Conservation (phyloP, 2,329 filamentous ascomycete species). For the Venturia aucupariae region DNA sequence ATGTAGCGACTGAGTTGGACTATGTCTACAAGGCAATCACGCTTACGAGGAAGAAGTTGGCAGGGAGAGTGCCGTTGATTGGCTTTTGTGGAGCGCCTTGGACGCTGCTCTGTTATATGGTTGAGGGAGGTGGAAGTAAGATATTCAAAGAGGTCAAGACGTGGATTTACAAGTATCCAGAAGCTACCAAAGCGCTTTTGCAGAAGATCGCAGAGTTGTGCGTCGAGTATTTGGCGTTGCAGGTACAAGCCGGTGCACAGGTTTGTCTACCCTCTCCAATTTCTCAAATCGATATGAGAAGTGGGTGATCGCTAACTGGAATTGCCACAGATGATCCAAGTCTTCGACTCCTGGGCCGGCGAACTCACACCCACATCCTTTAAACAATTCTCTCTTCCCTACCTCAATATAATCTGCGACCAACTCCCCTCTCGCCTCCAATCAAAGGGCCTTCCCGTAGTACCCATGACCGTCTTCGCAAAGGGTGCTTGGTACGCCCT, state of each 20-base stretch:
- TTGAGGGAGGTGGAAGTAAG: slow-evolving; percentile 93
- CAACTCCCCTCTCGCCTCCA: slow-evolving; percentile 66
- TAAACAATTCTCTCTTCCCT: slow-evolving; percentile 76
- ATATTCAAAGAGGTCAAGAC: slow-evolving; percentile 90
- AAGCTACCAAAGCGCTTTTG: slow-evolving; percentile 70
- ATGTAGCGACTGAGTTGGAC: slow-evolving; percentile 73
- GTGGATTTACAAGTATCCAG: slow-evolving; percentile 86
- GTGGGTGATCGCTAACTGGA: not conserved
- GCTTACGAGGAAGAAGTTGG: slow-evolving; percentile 76
- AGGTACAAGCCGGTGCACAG: slow-evolving; percentile 90
- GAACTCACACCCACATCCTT: slow-evolving; percentile 82
- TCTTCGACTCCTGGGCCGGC: slow-evolving; percentile 97
- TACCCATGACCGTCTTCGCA: slow-evolving; percentile 96
- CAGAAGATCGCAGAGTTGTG: slow-evolving; percentile 91
- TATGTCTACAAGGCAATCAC: slow-evolving; percentile 97
- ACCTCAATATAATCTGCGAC: slow-evolving; percentile 72
- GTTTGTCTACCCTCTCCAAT: slow-evolving; percentile 32
- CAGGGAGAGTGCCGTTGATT: slow-evolving; percentile 82
- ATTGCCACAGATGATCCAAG: slow-evolving; percentile 63
- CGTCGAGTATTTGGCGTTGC: slow-evolving; percentile 85
- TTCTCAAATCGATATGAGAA: slow-evolving; percentile 9
- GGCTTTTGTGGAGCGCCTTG: slow-evolving; percentile 96
- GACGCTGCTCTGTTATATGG: slow-evolving; percentile 98
- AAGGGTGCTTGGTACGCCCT: slow-evolving; percentile 97
- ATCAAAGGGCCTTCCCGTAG: slow-evolving; percentile 65